These are phyloP conservation scores for Sergeia podlipaevii DNA, from an alignment of 208 protist species.

Conservation along the genomic window DNA sequence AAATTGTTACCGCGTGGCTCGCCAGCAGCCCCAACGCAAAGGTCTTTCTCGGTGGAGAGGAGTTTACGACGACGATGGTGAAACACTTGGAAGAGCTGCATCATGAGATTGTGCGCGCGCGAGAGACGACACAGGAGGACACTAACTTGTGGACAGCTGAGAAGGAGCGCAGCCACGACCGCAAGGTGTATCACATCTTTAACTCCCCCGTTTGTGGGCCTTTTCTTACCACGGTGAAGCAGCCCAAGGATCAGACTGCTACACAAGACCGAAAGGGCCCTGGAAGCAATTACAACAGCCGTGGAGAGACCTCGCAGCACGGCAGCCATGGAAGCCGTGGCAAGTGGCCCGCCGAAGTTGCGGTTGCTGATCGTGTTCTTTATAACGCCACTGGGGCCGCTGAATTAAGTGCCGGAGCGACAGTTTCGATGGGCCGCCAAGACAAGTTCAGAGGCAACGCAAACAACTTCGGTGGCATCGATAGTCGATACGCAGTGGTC, in stretches of 20 bases:
- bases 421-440: too few species aligned
- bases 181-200: conserved; percentile 73
- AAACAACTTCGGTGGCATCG: not conserved
- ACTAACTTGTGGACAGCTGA: conserved; percentile 18
- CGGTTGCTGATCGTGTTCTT: not conserved
- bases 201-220: conserved; percentile 56
- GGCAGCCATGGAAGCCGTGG: not conserved
- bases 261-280: not conserved
- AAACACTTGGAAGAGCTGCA: conserved; percentile 44
- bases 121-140: conserved; percentile 37
- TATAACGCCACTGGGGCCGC: too few species aligned
- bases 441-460: not conserved
- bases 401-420: too few species aligned
- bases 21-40: conserved; percentile 22
- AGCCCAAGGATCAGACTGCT: not conserved
- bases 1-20: conserved; percentile 36
- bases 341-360: not conserved
- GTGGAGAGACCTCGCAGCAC: not conserved
- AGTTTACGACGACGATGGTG: conserved; percentile 30
- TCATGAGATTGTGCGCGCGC: conserved; percentile 56
- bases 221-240: conserved; percentile 67
- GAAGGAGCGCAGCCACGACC: conserved; percentile 55
- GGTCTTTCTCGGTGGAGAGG: conserved; percentile 26
- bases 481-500: not conserved
- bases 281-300: not conserved